phyloP scores from a whole-genome alignment of 2,329 filamentous ascomycete genomes.

The Scytalidium lignicola region DNA sequence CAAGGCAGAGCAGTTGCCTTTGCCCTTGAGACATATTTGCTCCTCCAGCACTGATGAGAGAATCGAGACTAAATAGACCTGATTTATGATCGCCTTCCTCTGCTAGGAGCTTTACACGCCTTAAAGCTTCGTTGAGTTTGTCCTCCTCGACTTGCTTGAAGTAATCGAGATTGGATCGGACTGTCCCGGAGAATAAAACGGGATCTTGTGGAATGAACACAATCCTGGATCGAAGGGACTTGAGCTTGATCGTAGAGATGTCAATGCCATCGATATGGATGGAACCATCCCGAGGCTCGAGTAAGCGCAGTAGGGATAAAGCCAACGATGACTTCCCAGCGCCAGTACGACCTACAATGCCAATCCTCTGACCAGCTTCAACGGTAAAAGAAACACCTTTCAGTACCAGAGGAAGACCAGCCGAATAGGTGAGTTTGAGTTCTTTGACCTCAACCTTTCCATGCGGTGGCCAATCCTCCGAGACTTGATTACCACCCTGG shows the following conservation, averaged over 20 bases:
- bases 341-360: slow-evolving; percentile 2
- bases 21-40: not conserved
- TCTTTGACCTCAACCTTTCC: too few species aligned
- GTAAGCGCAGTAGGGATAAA: slow-evolving; percentile 41
- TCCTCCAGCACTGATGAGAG: too few species aligned
- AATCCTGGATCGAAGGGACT: slow-evolving; percentile 35
- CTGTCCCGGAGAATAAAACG: not conserved
- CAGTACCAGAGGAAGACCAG: not conserved
- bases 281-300: slow-evolving; percentile 36
- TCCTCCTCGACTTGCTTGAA: too few species aligned
- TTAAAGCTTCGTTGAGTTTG: too few species aligned
- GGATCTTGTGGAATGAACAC: slow-evolving; percentile 18
- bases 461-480: too few species aligned
- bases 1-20: slow-evolving; percentile 1
- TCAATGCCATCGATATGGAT: slow-evolving; percentile 43
- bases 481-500: too few species aligned
- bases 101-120: too few species aligned
- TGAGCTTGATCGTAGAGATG: slow-evolving; percentile 34
- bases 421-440: too few species aligned
- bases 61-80: too few species aligned
- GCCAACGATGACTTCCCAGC: slow-evolving; percentile 36
- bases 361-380: slow-evolving; percentile 1
- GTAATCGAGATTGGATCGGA: slow-evolving; percentile 2
- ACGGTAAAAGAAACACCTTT: not conserved
- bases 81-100: too few species aligned